Evolutionary conservation across 441 rosid genomes (phyloP).

Genomic region (Adansonia madagascariensis): DNA sequence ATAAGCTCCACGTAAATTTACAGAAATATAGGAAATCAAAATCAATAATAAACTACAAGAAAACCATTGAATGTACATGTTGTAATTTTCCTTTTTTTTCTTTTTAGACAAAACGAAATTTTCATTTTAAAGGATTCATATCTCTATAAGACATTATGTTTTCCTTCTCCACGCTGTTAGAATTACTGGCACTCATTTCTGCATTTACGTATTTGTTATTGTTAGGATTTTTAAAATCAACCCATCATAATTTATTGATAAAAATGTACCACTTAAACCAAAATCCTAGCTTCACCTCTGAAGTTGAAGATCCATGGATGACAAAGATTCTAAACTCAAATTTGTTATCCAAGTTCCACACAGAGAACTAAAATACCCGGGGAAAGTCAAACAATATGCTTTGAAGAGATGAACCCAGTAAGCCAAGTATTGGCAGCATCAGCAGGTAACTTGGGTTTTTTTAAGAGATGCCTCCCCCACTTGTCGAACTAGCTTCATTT

Average conservation of each 20-base stretch:
- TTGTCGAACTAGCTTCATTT: background rate
- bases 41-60: background rate
- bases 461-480: background rate
- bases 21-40: background rate
- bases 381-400: background rate
- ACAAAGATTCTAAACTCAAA: background rate
- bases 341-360: background rate
- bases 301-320: background rate
- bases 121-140: conserved; percentile 2
- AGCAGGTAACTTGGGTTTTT: background rate
- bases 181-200: background rate
- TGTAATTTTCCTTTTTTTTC: background rate
- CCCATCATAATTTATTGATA: background rate
- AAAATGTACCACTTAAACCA: background rate
- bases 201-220: background rate
- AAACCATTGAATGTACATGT: background rate
- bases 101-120: background rate
- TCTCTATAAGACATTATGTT: background rate
- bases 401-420: background rate
- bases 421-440: background rate
- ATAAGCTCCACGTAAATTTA: background rate
- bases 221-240: background rate
- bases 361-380: conserved; percentile 5
- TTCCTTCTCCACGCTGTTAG: conserved; percentile 1
- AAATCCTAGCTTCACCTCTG: conserved; percentile 2